Evolutionary conservation across 2,329 filamentous ascomycete genomes (phyloP).

Genomic region (Zymoseptoria ardabiliae): DNA sequence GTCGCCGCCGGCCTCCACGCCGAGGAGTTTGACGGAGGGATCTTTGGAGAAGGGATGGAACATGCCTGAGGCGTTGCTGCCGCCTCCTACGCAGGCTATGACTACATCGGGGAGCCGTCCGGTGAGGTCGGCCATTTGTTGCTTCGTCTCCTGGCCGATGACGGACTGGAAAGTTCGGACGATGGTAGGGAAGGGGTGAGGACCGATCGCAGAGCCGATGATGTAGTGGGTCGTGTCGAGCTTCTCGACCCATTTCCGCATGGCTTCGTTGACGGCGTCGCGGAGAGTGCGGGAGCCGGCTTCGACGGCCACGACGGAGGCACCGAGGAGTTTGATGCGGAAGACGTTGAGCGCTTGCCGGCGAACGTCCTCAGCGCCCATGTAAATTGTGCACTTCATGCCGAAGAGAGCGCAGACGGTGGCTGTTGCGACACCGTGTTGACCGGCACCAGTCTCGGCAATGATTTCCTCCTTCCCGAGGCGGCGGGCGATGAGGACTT

Average conservation of each 20-base stretch:
- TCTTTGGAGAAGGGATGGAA: constrained; percentile 94
- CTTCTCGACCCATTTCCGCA: constrained; percentile 88
- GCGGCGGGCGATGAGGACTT: constrained; percentile 76
- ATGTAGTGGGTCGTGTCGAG: constrained; percentile 96
- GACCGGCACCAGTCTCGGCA: constrained; percentile 92
- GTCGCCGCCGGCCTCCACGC: constrained; percentile 92
- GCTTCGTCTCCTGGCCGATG: constrained; percentile 89
- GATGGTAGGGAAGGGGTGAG: constrained; percentile 95
- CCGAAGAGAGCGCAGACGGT: constrained; percentile 97
- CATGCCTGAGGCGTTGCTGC: constrained; percentile 93
- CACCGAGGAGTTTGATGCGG: constrained; percentile 92
- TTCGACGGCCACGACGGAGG: constrained; percentile 86
- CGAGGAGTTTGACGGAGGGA: constrained; percentile 74
- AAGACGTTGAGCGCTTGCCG: constrained; percentile 97
- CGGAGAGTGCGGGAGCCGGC: constrained; percentile 64
- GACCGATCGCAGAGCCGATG: constrained; percentile 93
- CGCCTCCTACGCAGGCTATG: constrained; percentile 91
- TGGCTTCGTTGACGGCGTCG: constrained; percentile 81
- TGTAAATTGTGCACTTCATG: constrained; percentile 96
- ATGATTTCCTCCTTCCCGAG: constrained; percentile 96
- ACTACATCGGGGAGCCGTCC: constrained; percentile 92
- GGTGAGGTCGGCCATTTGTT: constrained; percentile 76
- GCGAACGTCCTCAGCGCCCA: constrained; percentile 96
- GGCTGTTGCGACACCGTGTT: constrained; percentile 95
- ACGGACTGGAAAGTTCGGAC: constrained; percentile 96